Percentiles rank a stretch among this genome's conserved stretches.
phyloP scores from a whole-genome alignment of 768 basidiomycete species.

The Suillus luteus region DNA sequence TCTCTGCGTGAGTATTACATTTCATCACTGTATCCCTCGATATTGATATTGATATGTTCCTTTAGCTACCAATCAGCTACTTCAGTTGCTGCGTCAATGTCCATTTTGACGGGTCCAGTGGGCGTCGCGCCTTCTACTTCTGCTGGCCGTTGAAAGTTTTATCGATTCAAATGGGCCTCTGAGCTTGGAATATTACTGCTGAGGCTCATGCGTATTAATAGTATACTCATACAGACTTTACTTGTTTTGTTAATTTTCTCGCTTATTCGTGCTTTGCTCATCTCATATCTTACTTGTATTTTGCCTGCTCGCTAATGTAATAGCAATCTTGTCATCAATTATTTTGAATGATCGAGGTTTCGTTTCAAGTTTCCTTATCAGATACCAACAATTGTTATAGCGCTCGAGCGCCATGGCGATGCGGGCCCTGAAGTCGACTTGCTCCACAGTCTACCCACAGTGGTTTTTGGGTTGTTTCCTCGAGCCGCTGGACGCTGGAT shows the following conservation, averaged over 20 bases:
- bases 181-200: background rate
- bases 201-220: background rate
- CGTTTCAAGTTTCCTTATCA: background rate
- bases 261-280: background rate
- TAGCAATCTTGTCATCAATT: background rate
- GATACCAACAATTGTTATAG: background rate
- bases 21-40: background rate
- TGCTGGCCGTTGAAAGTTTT: background rate
- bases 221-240: background rate
- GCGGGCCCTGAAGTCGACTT: background rate
- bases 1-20: conserved; percentile 49
- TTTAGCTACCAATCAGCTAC: conserved; percentile 47
- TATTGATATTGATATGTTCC: too few relatives aligned
- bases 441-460: background rate
- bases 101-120: conserved; percentile 45
- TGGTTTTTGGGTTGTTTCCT: background rate
- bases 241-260: background rate
- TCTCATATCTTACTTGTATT: background rate
- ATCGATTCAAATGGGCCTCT: background rate
- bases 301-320: background rate
- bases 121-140: conserved; percentile 23
- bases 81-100: conserved; percentile 40
- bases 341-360: background rate
- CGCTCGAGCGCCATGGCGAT: background rate
- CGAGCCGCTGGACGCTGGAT: background rate